Evolutionary conservation across 2,329 filamentous ascomycete genomes (phyloP), one percentile per base, ranked within the genome.

Genomic region (Cadophora sp.): DNA sequence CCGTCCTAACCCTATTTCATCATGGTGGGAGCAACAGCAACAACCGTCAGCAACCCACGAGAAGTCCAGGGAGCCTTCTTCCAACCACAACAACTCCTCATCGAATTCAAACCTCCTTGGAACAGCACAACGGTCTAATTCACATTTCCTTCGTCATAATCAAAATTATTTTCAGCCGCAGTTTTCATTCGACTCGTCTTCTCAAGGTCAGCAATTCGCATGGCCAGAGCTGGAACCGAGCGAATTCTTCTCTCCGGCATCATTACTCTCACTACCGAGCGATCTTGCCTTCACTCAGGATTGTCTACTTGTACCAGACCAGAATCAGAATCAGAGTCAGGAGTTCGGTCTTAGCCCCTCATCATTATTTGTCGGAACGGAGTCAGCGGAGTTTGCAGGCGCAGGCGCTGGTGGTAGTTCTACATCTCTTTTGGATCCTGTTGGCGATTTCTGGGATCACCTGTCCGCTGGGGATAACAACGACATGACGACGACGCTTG

Each of bases 101-200:
- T 59, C 65, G 59, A 48, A 48, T 50, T 62, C 59, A 66, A 66
- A 62, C 65, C 59, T 19, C 50, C 58, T 62, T 58, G 59, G 58
- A 62, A 60, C 43, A 55, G 34, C 34, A 62, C 46, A 43, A 46
- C 59, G 56, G 64, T 50, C 56, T 66, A 51, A 61, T 58, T 46
- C 34, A 37, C 26, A 48, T 55, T 29, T 27, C 34, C 58, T 62
- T 24, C 11, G 22, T 64, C 50, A 31, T 40, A 53, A 4, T 64
- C 56, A 62, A 34, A 26, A 11, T 29, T 48, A 66, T 29, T 19
- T 24, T 8, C 31, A 62, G 22, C 9, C n/a, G 22, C 31, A 63
- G 11, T 27, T 64, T 46, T 46, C n/a, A 56, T 26, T 56, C 34
- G 50, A 59, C 34, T 43, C 56, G 40, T 40, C 61, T 22, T 64